Evolutionary conservation across 2,329 filamentous ascomycete genomes (phyloP).

Genomic region (Epichloe brachyelytri): DNA sequence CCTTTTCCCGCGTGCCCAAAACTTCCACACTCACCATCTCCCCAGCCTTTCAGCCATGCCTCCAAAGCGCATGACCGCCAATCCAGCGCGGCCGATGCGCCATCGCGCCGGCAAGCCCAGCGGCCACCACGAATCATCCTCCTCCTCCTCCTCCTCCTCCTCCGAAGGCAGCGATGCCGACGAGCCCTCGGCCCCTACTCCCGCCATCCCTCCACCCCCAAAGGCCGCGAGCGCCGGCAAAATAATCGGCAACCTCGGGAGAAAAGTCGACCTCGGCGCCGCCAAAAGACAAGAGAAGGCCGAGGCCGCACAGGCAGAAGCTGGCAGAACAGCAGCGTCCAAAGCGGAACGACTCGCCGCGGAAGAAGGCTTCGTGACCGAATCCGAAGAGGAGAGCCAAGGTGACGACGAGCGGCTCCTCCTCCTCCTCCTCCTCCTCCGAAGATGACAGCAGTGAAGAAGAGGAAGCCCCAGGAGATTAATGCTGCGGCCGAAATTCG

Average conservation of each 20-base stretch:
- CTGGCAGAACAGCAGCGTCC: constrained; percentile 32
- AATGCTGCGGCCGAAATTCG: constrained; percentile 51
- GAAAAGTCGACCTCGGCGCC: constrained; percentile 27
- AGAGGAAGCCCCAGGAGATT: constrained; percentile 37
- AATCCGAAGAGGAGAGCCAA: constrained; percentile 32
- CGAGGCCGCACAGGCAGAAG: constrained; percentile 31
- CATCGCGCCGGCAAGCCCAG: constrained; percentile 75
- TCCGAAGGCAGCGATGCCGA: constrained; percentile 33
- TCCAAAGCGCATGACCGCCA: constrained; percentile 85
- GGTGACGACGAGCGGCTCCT: constrained; percentile 10
- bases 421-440: not conserved
- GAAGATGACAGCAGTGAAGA: constrained; percentile 36
- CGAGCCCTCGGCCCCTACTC: constrained; percentile 13
- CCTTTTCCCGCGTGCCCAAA: not conserved
- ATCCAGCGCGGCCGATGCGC: constrained; percentile 66
- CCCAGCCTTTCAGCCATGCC: constrained; percentile 26
- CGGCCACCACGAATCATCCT: constrained; percentile 39
- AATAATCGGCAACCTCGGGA: constrained; percentile 39
- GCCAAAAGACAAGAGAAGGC: constrained; percentile 22
- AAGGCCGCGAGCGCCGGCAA: constrained; percentile 43
- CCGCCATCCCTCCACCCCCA: constrained; percentile 38
- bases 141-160: constrained; percentile 43
- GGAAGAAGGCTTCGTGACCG: constrained; percentile 51
- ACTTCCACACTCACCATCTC: not conserved
- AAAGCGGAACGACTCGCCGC: constrained; percentile 38